Evolutionary conservation across 2,329 filamentous ascomycete species (phyloP).

Genomic region (Zymoseptoria passerinii): DNA sequence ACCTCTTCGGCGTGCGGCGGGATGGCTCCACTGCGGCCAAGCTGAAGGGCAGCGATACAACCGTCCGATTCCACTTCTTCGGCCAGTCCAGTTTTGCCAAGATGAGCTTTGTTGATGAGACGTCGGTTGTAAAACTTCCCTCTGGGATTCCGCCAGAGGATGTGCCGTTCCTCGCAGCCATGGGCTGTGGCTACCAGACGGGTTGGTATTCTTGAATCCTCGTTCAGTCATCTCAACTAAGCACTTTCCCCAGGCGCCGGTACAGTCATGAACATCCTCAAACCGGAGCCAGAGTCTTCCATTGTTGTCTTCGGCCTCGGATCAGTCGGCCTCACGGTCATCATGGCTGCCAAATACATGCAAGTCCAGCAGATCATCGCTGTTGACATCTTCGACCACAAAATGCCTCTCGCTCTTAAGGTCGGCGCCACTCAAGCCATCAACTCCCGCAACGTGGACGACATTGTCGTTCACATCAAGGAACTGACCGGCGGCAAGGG

Average conservation of each 20-base stretch:
- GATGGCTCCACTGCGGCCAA: constrained; percentile 11
- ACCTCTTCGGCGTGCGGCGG: constrained; percentile 7
- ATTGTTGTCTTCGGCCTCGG: constrained; percentile 16
- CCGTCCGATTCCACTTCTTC: constrained; percentile 18
- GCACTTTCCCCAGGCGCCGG: constrained; percentile 7
- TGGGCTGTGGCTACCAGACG: constrained; percentile 18
- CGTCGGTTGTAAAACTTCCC: constrained; percentile 10
- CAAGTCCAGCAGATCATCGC: constrained; percentile 15
- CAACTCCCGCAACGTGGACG: constrained; percentile 8
- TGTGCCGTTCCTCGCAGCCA: constrained; percentile 9
- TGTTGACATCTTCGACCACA: constrained; percentile 16
- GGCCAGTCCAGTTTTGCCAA: constrained; percentile 12
- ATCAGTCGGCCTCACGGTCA: constrained; percentile 14
- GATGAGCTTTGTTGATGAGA: constrained; percentile 13
- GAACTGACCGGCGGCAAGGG: constrained; percentile 8
- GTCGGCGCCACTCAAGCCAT: constrained; percentile 12
- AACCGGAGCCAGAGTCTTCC: constrained; percentile 8
- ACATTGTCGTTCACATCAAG: constrained; percentile 11
- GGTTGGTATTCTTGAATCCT: background rate
- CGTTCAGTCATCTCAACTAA: background rate
- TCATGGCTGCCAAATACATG: constrained; percentile 17
- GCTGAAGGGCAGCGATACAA: constrained; percentile 1
- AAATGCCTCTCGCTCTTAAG: constrained; percentile 13
- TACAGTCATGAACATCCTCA: constrained; percentile 14
- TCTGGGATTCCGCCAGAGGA: constrained; percentile 6